These are phyloP conservation scores for Platanthera zijinensis DNA, from an alignment of 106 monocot genomes.

Conservation along the genomic window DNA sequence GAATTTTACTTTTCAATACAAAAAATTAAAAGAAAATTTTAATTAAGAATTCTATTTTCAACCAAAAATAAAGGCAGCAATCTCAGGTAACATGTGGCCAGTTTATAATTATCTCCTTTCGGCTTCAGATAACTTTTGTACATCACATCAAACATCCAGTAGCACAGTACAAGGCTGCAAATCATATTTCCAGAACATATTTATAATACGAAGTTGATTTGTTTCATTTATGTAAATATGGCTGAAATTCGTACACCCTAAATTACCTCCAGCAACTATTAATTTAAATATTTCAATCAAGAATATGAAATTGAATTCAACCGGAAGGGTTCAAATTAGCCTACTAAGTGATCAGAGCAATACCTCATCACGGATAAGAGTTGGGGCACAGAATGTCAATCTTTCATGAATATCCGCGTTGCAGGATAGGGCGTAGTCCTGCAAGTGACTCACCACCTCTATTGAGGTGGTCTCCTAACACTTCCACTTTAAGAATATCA, in stretches of 20 bases:
- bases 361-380: constrained; percentile 96
- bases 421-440: constrained; percentile 66
- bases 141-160: too few relatives aligned
- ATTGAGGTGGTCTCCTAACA: constrained; percentile 75
- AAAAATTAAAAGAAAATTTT: too few relatives aligned
- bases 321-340: neutral
- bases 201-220: neutral
- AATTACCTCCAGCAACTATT: neutral
- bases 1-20: too few relatives aligned
- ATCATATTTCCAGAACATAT: too few relatives aligned
- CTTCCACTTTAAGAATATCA: constrained; percentile 94
- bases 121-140: too few relatives aligned
- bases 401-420: constrained; percentile 88
- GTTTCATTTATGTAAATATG: neutral
- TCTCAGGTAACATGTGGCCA: too few relatives aligned
- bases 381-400: constrained; percentile 88
- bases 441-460: constrained; percentile 84
- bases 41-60: too few relatives aligned
- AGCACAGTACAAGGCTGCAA: too few relatives aligned
- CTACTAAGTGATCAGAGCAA: neutral
- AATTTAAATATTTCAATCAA: neutral
- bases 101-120: too few relatives aligned
- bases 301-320: neutral
- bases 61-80: too few relatives aligned
- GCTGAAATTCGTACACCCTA: neutral